Evolutionary conservation across 2,329 filamentous ascomycete genomes (phyloP), one percentile per base, ranked within the genome.

Genomic region (Trichoderma cornu-damae): DNA sequence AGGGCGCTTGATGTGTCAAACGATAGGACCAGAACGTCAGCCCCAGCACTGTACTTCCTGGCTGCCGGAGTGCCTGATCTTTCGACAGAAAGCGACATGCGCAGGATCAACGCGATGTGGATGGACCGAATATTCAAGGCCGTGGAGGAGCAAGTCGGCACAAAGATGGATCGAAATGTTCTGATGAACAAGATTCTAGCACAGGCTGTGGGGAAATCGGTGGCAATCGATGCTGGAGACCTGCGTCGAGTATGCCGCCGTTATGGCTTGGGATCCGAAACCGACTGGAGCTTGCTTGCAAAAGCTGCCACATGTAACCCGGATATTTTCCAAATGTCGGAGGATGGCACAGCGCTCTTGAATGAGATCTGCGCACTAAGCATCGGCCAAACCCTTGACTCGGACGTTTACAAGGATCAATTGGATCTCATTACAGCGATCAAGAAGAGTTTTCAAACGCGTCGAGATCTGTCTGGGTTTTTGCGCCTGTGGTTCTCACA

Each of bases 401-500:
- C 30, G 4, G 44, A 57, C 4, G 61, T 69, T 11, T 34, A 61
- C 1, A 61, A 63, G 5, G 60, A 64, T 8, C 67, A 70, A 28
- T 64, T 65, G 3, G 64, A 70, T 9, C 73, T 79, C 4, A 68
- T 80, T 3, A 67, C 70, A 2, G 68, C 74, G 1, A 71, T 81
- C 18, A 72, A 75, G 2, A 67, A 73, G 51, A 77, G 77, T 0
- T 79, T 75, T 60, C 73, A 72, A 6, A 74, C 69, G 4, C 72
- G 70, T 9, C 75, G 77, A 52, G 74, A 76, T 56, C 65, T 80
- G 11, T 66, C 75, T 0, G 69, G 71, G 4, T 81, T 81, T 57
- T 59, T 81, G 59, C 72, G 72, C 47, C 65, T 75, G 2, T 82
- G 79, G 79, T 77, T 72, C 47, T 63, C 69, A 40, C 72, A 77